These are phyloP conservation scores for Madurella fahalii DNA, from an alignment of 2,329 filamentous ascomycete genomes.

Conservation along the genomic window DNA sequence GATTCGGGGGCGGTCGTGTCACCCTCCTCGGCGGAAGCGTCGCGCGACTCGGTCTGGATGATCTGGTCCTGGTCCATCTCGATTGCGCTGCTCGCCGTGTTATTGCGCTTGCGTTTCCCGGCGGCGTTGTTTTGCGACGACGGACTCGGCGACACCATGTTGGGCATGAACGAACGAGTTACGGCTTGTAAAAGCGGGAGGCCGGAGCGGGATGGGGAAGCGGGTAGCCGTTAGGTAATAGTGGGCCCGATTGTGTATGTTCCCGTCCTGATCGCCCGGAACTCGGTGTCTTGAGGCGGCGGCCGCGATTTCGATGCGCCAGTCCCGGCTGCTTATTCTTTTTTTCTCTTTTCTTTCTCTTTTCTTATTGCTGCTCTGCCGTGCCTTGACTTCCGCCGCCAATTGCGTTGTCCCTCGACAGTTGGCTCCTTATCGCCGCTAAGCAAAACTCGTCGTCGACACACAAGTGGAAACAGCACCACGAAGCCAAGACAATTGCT, in stretches of 20 bases:
- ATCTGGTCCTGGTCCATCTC: conserved; percentile 47
- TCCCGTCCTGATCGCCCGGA: not conserved
- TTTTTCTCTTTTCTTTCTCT: no score
- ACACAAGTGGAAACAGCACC: not conserved
- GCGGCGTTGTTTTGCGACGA: conserved; percentile 39
- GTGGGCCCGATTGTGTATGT: not conserved
- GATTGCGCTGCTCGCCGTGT: conserved; percentile 32
- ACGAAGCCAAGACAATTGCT: not conserved
- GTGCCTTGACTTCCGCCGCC: no score
- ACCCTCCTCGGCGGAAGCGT: conserved; percentile 78
- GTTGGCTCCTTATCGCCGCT: not conserved
- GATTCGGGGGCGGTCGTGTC: conserved; percentile 65
- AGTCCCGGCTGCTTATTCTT: no score
- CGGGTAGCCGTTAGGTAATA: not conserved
- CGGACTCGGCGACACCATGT: conserved; percentile 58
- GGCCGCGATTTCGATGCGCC: no score
- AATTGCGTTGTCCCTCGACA: no score
- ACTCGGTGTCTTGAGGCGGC: no score
- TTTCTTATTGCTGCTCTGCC: no score
- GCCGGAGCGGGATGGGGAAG: not conserved
- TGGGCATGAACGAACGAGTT: not conserved
- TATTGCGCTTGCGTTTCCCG: conserved; percentile 79
- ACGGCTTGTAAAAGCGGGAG: not conserved
- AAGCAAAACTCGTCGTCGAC: not conserved
- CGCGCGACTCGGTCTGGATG: conserved; percentile 69